Conservation (phyloP, 371 early-diverging fungal species). For the Batkoa obscura region DNA sequence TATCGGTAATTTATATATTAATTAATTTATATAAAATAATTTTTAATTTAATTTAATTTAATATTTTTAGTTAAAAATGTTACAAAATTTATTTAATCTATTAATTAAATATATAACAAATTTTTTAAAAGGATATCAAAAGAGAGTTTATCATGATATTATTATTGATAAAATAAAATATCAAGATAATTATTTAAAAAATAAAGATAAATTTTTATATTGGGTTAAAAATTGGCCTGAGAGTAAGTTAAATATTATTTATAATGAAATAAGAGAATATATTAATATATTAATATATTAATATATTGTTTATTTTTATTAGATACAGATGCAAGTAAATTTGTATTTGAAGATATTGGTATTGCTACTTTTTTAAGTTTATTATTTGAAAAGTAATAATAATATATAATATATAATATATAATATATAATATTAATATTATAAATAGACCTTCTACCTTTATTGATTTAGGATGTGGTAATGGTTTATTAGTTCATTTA, state of each 20-base stretch:
- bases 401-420: conserved; percentile 7
- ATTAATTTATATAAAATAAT: no score
- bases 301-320: not conserved
- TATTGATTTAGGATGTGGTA: conserved; percentile 83
- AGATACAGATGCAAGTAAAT: conserved; percentile 56
- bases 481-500: conserved; percentile 64
- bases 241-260: not conserved
- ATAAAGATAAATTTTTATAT: conserved; percentile 5
- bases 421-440: not conserved
- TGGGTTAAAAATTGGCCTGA: conserved; percentile 4
- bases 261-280: no score
- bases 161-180: conserved; percentile 48
- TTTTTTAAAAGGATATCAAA: conserved; percentile 54
- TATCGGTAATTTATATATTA: no score
- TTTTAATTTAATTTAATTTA: no score
- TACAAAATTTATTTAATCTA: no score
- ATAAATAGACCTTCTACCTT: conserved; percentile 24
- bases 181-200: conserved; percentile 7
- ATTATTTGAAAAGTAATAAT: conserved; percentile 39
- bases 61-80: no score
- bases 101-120: no score
- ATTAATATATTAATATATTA: no score
- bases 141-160: conserved; percentile 46
- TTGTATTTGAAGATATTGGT: conserved; percentile 70
- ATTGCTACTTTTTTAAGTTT: conserved; percentile 64